Conservation (phyloP, 140 eudicot species). For the Stevia rebaudiana region DNA sequence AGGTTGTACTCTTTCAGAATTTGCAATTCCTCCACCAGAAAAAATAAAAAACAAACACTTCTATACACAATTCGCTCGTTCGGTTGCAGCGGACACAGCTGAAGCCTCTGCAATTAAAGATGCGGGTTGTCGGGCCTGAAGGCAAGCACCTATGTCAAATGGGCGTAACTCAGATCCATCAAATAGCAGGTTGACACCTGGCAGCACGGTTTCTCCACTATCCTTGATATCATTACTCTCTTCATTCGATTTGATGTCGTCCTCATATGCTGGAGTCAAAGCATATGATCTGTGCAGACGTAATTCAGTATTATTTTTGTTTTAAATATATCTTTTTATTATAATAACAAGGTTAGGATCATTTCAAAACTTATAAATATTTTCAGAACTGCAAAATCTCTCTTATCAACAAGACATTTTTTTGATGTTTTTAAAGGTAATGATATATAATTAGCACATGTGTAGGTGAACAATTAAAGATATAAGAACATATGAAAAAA, state of each 20-base stretch:
- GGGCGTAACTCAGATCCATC: slow-evolving; percentile 94
- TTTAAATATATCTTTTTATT: no score
- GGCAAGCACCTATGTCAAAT: slow-evolving; percentile 93
- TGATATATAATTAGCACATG: no score
- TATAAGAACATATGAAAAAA: no score
- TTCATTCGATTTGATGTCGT: slow-evolving; percentile 48
- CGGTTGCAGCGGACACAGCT: slow-evolving; percentile 41
- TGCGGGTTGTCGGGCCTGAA: slow-evolving; percentile 95
- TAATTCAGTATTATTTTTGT: slow-evolving; percentile 5
- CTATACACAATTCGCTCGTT: slow-evolving; percentile 9
- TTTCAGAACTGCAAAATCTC: no score
- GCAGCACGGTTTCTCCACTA: slow-evolving; percentile 67
- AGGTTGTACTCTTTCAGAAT: background rate
- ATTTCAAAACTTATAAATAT: no score
- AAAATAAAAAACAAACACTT: slow-evolving; percentile 18
- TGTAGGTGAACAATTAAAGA: no score
- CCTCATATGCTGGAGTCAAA: slow-evolving; percentile 63
- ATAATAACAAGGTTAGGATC: no score
- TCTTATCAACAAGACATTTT: no score
- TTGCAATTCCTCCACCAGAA: background rate
- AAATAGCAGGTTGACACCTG: slow-evolving; percentile 90
- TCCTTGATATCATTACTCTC: slow-evolving; percentile 62
- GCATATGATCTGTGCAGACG: slow-evolving; percentile 75
- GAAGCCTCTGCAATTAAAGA: slow-evolving; percentile 88
- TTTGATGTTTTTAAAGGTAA: no score